Conservation (phyloP, 495 filamentous ascomycete genomes). For the Thozetella sp. region DNA sequence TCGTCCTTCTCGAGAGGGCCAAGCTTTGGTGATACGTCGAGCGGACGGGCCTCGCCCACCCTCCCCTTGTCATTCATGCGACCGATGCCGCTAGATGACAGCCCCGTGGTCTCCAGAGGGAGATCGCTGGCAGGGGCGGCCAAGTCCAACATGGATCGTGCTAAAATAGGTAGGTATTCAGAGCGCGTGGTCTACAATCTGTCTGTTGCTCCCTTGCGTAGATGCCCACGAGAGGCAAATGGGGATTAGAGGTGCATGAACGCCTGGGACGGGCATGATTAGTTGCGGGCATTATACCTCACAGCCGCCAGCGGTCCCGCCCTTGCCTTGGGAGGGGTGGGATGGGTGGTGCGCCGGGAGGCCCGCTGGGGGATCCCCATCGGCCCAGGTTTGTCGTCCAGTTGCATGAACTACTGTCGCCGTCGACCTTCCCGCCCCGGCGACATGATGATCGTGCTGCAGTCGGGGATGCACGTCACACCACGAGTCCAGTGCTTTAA, state of each 20-base stretch:
- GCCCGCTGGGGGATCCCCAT: not conserved
- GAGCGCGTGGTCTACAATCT: no score
- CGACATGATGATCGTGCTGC: not conserved
- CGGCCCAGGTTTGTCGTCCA: not conserved
- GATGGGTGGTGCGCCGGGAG: not conserved
- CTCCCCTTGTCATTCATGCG: no score
- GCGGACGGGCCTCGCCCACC: no score
- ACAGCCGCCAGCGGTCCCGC: not conserved
- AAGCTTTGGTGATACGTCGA: not conserved
- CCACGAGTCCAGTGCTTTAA: slow-evolving; percentile 2
- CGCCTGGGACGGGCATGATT: not conserved
- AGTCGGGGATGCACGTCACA: not conserved
- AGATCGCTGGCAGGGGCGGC: no score
- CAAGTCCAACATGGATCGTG: no score
- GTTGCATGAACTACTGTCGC: slow-evolving; percentile 4
- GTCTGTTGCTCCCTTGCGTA: no score
- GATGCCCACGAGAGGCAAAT: not conserved
- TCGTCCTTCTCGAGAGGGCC: not conserved
- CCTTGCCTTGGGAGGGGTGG: no score
- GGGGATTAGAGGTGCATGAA: slow-evolving; percentile 2
- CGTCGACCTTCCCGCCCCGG: slow-evolving; percentile 1
- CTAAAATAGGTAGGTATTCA: no score
- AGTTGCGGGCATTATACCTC: not conserved
- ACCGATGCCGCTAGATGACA: no score
- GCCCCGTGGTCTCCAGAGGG: no score